These are phyloP conservation scores for Intubia oerlemansii DNA, from an alignment of 2,329 filamentous ascomycete genomes.

Conservation along the genomic window DNA sequence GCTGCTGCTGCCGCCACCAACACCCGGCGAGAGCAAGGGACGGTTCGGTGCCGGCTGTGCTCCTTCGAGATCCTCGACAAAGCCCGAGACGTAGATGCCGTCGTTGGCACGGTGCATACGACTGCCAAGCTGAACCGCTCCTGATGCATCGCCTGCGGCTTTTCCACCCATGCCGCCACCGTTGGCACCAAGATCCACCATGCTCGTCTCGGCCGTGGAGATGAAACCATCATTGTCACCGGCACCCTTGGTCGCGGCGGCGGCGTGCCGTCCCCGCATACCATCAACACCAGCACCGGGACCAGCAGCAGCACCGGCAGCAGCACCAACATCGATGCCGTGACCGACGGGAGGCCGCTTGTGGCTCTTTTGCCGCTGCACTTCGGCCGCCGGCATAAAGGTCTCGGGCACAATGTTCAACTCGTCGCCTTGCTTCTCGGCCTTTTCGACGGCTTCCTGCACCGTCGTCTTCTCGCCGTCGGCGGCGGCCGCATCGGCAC, in stretches of 20 bases:
- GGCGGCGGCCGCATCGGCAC: slow-evolving; percentile 70
- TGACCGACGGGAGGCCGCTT: too few relatives aligned
- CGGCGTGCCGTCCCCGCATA: too few relatives aligned
- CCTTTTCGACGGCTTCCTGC: slow-evolving; percentile 65
- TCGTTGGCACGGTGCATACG: neutral
- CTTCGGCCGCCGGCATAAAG: slow-evolving; percentile 40
- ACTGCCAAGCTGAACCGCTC: too few relatives aligned
- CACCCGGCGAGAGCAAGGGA: neutral
- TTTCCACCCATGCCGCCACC: too few relatives aligned
- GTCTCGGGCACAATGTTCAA: slow-evolving; percentile 78
- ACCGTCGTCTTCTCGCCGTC: slow-evolving; percentile 52
- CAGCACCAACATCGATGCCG: too few relatives aligned
- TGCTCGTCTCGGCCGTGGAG: neutral
- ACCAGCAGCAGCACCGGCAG: too few relatives aligned
- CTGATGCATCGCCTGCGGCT: too few relatives aligned
- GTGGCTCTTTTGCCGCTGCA: slow-evolving; percentile 12
- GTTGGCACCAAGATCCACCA: neutral
- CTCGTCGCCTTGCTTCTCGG: slow-evolving; percentile 62
- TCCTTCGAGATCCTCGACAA: neutral
- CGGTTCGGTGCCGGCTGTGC: neutral
- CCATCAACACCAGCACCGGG: too few relatives aligned
- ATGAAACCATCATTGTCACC: neutral
- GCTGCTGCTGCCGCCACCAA: neutral
- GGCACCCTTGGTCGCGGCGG: neutral
- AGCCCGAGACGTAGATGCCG: too few relatives aligned